phyloP scores from a whole-genome alignment of 1,284 basidiomycete species.

The Laetiporus sulphureus region DNA sequence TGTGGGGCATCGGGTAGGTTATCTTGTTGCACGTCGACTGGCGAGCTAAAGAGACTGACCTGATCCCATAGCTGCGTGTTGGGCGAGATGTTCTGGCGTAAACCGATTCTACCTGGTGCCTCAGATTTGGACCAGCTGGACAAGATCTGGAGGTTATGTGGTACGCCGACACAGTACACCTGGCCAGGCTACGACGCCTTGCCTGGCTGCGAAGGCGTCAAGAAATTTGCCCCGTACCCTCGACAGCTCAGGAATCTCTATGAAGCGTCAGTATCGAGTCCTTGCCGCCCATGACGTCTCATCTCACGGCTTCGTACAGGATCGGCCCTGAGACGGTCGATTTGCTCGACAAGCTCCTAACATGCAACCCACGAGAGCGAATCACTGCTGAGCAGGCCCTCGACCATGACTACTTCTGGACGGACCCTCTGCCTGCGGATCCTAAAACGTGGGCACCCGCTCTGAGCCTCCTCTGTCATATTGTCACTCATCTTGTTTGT shows the following conservation, averaged over 20 bases:
- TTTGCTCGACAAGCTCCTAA: constrained; percentile 86
- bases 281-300: constrained; percentile 1
- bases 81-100: constrained; percentile 90
- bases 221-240: constrained; percentile 44
- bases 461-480: constrained; percentile 5
- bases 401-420: constrained; percentile 92
- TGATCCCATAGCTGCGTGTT: constrained; percentile 68
- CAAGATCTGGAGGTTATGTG: constrained; percentile 87
- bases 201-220: constrained; percentile 78
- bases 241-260: constrained; percentile 52
- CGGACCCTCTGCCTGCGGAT: constrained; percentile 78
- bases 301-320: constrained; percentile 27
- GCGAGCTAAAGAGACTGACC: background rate
- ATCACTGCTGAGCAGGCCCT: constrained; percentile 87
- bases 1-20: constrained; percentile 94
- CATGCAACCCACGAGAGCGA: constrained; percentile 87
- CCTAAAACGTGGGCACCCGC: constrained; percentile 58
- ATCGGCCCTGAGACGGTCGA: constrained; percentile 77
- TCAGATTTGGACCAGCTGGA: constrained; percentile 89
- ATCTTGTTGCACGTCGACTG: background rate
- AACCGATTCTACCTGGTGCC: constrained; percentile 84
- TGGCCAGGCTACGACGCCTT: constrained; percentile 81
- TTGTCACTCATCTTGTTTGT: constrained; percentile 5
- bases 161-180: constrained; percentile 73
- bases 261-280: constrained; percentile 43